Base-by-base conservation (phyloP, 1,139 yeast species). In the Zygoascus sp. region DNA sequence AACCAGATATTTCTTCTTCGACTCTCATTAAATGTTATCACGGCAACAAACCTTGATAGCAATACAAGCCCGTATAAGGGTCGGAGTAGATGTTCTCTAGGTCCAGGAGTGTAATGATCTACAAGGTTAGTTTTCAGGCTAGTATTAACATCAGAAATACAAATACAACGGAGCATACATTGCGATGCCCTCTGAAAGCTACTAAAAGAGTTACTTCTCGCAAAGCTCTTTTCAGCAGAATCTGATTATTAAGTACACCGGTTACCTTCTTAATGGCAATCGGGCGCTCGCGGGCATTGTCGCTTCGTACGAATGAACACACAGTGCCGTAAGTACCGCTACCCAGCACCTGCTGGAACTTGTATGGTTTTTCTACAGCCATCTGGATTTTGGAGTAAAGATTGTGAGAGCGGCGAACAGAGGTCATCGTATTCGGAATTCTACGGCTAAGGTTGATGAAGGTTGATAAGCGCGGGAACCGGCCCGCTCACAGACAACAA, bases 271-370 rank as follows among this genome's bases (percentile, higher is more conserved):
- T 90, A 46, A 89, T 83, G 7, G 97, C 97, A 60, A 80, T 59
- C 2, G 42, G 45, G 5, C 58, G 48, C 28, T 56, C 43, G 15
- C 50, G 53, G 13, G 50, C 44, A 28, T 50, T 38, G 38, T 52
- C 58, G 35, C 71, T 61, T 58, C 83, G 90, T 15, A 75, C 59
- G 0, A 92, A 94, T 2, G 85, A 77, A 57, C 94, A 85, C 7
- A 89, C 97, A 0, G 83, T 80, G 1, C 97, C 97, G 62, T 88
- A 89, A 0, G 96, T 83, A 0, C 97, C 97, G 58, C 80, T 80
- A 0, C 97, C 97, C 40, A 89, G 70, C 0, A 82, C 70, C 40
- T 72, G 68, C 21, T 75, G 65, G 4, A 87, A 73, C 45, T 74
- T 70, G 64, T 87, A 89, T 41, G 87, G 69, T 1, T 76, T 66